These are phyloP conservation scores for Cutaneotrichosporon mucoides DNA, from an alignment of 1,284 basidiomycete species.

Conservation along the genomic window DNA sequence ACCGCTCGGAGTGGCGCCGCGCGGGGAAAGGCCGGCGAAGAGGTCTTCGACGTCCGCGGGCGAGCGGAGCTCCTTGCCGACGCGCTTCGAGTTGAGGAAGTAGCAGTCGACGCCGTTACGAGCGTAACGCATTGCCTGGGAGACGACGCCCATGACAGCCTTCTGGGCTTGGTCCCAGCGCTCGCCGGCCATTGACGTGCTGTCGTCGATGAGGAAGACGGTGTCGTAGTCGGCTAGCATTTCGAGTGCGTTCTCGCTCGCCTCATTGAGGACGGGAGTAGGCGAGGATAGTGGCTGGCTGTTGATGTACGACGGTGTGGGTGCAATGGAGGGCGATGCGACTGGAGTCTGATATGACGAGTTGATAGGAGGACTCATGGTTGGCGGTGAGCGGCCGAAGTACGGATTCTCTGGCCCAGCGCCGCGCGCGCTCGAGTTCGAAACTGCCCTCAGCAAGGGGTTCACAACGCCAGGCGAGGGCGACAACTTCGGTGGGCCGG, in stretches of 20 bases:
- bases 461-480: too few species aligned
- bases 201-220: slow-evolving; percentile 46
- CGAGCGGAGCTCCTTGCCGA: slow-evolving; percentile 34
- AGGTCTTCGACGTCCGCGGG: slow-evolving; percentile 44
- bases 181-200: slow-evolving; percentile 40
- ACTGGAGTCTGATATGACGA: too few species aligned
- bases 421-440: too few species aligned
- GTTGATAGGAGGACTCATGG: too few species aligned
- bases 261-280: neutral
- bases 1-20: slow-evolving; percentile 42
- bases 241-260: slow-evolving; percentile 35
- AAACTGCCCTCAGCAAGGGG: too few species aligned
- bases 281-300: neutral
- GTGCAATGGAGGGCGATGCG: too few species aligned
- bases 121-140: slow-evolving; percentile 38
- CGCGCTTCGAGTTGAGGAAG: slow-evolving; percentile 45
- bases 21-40: slow-evolving; percentile 40
- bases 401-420: too few species aligned
- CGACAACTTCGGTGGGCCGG: neutral
- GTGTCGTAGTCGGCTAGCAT: slow-evolving; percentile 45
- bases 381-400: too few species aligned
- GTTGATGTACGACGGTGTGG: too few species aligned
- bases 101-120: slow-evolving; percentile 45
- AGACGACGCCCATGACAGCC: slow-evolving; percentile 41
- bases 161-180: slow-evolving; percentile 39